These are phyloP conservation scores for Solanum hybrid DNA, from an alignment of 305 asterid genomes.

Conservation along the genomic window DNA sequence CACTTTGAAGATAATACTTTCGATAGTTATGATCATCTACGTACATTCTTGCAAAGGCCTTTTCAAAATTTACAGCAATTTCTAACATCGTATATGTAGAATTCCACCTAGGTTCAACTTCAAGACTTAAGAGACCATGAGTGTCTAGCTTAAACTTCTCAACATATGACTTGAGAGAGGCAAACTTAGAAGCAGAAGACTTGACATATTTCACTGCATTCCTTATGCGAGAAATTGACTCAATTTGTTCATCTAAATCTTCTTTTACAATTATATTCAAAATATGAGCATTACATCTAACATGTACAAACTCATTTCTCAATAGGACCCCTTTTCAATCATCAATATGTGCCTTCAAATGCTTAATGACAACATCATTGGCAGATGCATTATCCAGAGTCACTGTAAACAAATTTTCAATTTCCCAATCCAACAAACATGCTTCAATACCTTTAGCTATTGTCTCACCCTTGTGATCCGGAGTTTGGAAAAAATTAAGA, in stretches of 20 bases:
- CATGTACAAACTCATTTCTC: neutral
- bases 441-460: neutral
- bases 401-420: neutral
- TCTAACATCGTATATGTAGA: neutral
- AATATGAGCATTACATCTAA: neutral
- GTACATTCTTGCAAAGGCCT: neutral
- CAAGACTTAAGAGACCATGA: neutral
- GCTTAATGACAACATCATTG: neutral
- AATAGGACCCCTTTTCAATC: neutral
- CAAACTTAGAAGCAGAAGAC: neutral
- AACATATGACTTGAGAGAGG: no score
- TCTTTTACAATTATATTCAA: neutral
- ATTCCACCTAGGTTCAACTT: neutral
- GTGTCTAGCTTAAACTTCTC: neutral
- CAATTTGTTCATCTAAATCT: neutral
- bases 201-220: neutral
- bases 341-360: neutral
- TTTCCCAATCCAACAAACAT: neutral
- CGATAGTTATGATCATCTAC: neutral
- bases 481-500: neutral
- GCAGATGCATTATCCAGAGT: neutral
- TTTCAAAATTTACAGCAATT: neutral
- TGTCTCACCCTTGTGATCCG: neutral
- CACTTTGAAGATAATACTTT: neutral
- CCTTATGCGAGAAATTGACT: neutral